A percentile compares a stretch with the other conserved stretches of the same genome.
Evolutionary conservation across 345 rosid genomes (phyloP).

Genomic region (Pugionium dolabratum): DNA sequence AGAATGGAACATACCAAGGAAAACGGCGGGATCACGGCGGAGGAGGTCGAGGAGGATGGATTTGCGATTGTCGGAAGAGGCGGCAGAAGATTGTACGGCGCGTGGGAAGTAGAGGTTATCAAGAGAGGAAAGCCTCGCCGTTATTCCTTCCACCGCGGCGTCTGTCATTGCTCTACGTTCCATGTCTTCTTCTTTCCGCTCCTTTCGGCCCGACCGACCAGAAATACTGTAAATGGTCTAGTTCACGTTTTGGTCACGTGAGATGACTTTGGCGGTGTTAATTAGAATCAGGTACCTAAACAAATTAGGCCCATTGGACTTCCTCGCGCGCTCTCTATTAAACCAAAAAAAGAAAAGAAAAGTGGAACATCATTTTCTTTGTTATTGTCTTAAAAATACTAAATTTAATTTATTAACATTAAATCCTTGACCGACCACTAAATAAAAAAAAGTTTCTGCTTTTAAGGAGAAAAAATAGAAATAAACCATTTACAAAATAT

Average conservation of each 20-base stretch:
- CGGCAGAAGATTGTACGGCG: slow-evolving; percentile 53
- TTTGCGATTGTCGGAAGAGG: slow-evolving; percentile 68
- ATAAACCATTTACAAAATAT: too few species aligned
- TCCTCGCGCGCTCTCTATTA: neutral
- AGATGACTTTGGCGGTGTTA: neutral
- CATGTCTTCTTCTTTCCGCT: slow-evolving; percentile 19
- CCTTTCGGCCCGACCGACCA: neutral
- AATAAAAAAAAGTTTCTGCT: too few species aligned
- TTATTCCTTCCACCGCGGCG: slow-evolving; percentile 60
- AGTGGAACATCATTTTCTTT: too few species aligned
- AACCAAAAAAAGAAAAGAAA: too few species aligned
- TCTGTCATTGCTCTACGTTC: slow-evolving; percentile 28
- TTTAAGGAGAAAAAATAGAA: too few species aligned
- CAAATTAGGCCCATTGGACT: slow-evolving; percentile 1
- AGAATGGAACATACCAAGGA: slow-evolving; percentile 53
- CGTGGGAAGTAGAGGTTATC: slow-evolving; percentile 89
- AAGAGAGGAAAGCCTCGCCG: slow-evolving; percentile 63
- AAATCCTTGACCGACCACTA: too few species aligned
- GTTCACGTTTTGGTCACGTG: slow-evolving; percentile 15
- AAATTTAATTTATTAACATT: too few species aligned
- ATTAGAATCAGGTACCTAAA: too few species aligned
- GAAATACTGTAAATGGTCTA: neutral
- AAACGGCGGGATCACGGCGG: slow-evolving; percentile 79
- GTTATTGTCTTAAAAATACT: too few species aligned
- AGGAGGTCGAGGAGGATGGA: slow-evolving; percentile 86